phyloP scores from a whole-genome alignment of 768 basidiomycete species.

The Tremella fuciformis region DNA sequence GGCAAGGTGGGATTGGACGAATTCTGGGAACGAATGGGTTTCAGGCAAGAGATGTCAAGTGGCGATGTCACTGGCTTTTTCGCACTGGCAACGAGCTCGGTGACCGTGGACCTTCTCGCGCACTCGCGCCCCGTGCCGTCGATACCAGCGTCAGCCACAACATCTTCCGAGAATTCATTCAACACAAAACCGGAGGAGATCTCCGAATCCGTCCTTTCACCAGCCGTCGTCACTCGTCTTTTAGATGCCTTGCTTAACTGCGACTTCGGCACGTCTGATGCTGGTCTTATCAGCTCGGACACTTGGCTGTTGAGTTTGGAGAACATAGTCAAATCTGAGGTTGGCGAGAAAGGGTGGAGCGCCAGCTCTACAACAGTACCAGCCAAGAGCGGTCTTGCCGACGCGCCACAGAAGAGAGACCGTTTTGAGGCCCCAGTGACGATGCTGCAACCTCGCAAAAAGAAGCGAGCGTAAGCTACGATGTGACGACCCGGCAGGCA shows the following conservation, averaged over 20 bases:
- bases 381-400: conserved; percentile 16
- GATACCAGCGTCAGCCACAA: conserved; percentile 25
- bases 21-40: conserved; percentile 97
- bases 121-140: neutral
- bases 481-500: no score
- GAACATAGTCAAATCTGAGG: conserved; percentile 31
- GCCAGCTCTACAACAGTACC: conserved; percentile 17
- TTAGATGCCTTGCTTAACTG: conserved; percentile 67
- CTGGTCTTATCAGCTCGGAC: conserved; percentile 67
- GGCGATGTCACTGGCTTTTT: conserved; percentile 95
- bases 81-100: conserved; percentile 53
- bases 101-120: neutral
- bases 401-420: conserved; percentile 19
- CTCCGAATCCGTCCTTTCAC: conserved; percentile 57
- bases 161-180: neutral
- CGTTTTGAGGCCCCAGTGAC: conserved; percentile 32
- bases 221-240: conserved; percentile 68
- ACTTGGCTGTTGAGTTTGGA: conserved; percentile 59
- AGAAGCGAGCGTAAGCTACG: conserved; percentile 33
- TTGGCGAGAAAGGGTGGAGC: conserved; percentile 34
- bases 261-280: conserved; percentile 70
- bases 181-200: conserved; percentile 11
- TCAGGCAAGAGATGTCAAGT: conserved; percentile 86
- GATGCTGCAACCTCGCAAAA: conserved; percentile 45
- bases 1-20: conserved; percentile 63